These are phyloP conservation scores for Lactuca sativa DNA, from an alignment of 129 eudicot genomes.

Conservation along the genomic window DNA sequence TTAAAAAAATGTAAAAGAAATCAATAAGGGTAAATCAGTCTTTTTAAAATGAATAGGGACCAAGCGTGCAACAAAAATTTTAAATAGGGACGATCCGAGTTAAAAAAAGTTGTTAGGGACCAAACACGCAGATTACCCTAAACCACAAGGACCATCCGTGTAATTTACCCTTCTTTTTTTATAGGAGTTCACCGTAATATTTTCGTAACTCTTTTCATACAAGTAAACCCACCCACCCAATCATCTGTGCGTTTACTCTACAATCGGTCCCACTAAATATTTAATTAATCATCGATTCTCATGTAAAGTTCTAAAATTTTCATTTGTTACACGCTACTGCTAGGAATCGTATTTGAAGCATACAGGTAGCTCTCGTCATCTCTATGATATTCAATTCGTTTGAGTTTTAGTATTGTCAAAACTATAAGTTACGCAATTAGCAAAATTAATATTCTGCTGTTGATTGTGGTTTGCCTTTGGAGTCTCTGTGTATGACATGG, in stretches of 20 bases:
- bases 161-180: too few relatives aligned
- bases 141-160: too few relatives aligned
- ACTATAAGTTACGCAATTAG: neutral
- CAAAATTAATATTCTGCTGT: slow-evolving; percentile 8
- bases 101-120: too few relatives aligned
- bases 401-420: neutral
- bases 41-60: too few relatives aligned
- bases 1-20: too few relatives aligned
- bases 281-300: neutral
- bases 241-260: slow-evolving; percentile 9
- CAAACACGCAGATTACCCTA: too few relatives aligned
- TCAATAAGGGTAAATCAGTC: too few relatives aligned
- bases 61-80: too few relatives aligned
- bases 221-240: slow-evolving; percentile 10
- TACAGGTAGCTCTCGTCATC: slow-evolving; percentile 11
- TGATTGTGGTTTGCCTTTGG: slow-evolving; percentile 15
- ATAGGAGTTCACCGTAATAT: neutral
- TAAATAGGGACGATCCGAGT: too few relatives aligned
- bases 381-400: neutral
- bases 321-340: neutral
- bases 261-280: neutral
- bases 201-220: neutral
- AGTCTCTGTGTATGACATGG: slow-evolving; percentile 32
- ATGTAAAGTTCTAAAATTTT: neutral
- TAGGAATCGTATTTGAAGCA: slow-evolving; percentile 1